Evolutionary conservation across 2,329 filamentous ascomycete genomes (phyloP).

Genomic region (Nemania abortiva): DNA sequence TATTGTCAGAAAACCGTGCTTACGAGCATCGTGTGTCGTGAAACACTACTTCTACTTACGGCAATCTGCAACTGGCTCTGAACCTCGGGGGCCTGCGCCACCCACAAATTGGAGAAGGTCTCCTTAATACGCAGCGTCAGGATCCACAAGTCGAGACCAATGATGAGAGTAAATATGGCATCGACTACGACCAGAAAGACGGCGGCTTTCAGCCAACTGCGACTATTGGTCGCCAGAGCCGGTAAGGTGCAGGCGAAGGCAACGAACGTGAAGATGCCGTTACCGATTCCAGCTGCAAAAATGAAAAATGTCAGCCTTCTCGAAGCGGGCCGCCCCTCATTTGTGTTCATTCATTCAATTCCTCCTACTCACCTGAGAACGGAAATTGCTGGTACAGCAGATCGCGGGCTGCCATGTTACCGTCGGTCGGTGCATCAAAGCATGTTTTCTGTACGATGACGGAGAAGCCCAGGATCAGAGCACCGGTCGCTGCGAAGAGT

Average conservation of each 20-base stretch:
- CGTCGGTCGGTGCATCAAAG: slow-evolving; percentile 58
- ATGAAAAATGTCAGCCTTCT: slow-evolving; percentile 8
- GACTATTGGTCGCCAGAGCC: slow-evolving; percentile 74
- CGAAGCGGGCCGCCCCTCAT: background rate
- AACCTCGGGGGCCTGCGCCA: slow-evolving; percentile 64
- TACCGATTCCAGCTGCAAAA: slow-evolving; percentile 74
- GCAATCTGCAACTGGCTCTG: slow-evolving; percentile 78
- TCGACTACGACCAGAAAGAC: slow-evolving; percentile 73
- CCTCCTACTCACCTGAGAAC: slow-evolving; percentile 56
- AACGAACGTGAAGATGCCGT: slow-evolving; percentile 77
- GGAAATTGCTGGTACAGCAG: slow-evolving; percentile 67
- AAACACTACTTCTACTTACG: slow-evolving; percentile 58
- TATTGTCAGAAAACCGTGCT: slow-evolving; percentile 40
- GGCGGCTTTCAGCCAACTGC: slow-evolving; percentile 77
- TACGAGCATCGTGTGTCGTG: background rate
- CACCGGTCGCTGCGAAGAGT: slow-evolving; percentile 66
- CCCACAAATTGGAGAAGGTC: slow-evolving; percentile 72
- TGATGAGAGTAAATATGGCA: slow-evolving; percentile 71
- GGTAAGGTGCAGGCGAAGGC: slow-evolving; percentile 78
- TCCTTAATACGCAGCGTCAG: slow-evolving; percentile 76
- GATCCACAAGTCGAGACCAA: slow-evolving; percentile 79
- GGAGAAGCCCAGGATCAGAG: slow-evolving; percentile 67
- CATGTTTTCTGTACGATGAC: slow-evolving; percentile 63
- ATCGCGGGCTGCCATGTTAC: slow-evolving; percentile 63
- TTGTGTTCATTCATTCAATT: background rate